Evolutionary conservation across 495 filamentous ascomycete species (phyloP), one percentile per base, ranked within the genome.

Genomic region (Penicillium herquei): DNA sequence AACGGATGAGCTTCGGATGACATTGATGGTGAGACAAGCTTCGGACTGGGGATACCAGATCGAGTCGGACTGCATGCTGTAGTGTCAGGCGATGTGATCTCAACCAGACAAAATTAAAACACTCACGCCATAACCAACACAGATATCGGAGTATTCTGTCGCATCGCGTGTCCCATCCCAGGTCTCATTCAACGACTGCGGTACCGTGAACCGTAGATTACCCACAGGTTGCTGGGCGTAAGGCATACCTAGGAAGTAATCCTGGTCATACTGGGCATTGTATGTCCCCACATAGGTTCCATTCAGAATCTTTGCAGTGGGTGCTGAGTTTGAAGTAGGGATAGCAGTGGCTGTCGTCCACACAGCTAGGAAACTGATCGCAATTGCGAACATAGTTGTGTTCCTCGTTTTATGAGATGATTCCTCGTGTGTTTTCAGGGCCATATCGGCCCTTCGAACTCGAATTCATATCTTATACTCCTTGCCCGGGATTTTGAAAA

Each of bases 21-120:
- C 72, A 51, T 84, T 84, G 11, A 85, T 57, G 30, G 78, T 80
- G 3, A 85, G 68, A 62, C 82, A 85, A 51, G 81, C 81, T 58
- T 85, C 81, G 12, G 66, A 70, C 34, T 54, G 66, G 60, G 59
- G 57, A 70, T 72, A 76, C 77, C 74, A 67, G 49, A 76, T 73
- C 18, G 73, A 73, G 62, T 78, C 75, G 46, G 76, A 61, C 69
- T 69, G 17, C 17, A 33, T 6, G 5, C 51, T 45, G 26, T 18
- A 34, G 50, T 49, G 21, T 65, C 54, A 54, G 64, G 46, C 21
- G 56, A 26, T 44, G 7, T 10, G 7, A 26, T 43, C 12, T 11
- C 33, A 39, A 35, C 35, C 39, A n/a, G 39, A 33, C 32, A 54
- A 57, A 46, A 5, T 6, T 12, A 6, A 51, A 34, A 40, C 33